These are phyloP conservation scores for Penicillium paxilli DNA, from an alignment of 495 filamentous ascomycete genomes.

Conservation along the genomic window DNA sequence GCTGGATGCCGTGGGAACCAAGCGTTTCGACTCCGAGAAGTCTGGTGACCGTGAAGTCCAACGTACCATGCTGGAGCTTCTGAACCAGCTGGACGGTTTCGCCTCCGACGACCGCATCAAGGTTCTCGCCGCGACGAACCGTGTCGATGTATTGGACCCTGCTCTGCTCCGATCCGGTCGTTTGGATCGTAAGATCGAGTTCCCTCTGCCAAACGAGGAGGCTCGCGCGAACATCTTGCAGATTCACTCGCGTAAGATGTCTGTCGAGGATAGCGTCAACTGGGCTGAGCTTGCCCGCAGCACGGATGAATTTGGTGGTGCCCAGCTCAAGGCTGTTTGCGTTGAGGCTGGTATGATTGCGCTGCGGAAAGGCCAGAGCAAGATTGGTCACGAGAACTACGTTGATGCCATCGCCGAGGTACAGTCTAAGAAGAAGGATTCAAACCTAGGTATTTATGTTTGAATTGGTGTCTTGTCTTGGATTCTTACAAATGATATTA, in stretches of 20 bases:
- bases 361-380: constrained; percentile 83
- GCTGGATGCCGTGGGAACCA: constrained; percentile 94
- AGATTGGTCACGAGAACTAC: constrained; percentile 98
- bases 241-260: constrained; percentile 99
- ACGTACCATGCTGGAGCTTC: constrained; percentile 96
- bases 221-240: constrained; percentile 94
- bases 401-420: constrained; percentile 98
- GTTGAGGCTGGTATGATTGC: constrained; percentile 99
- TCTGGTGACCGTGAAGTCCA: constrained; percentile 97
- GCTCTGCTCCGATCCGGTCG: constrained; percentile 91
- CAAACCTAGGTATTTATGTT: constrained; percentile 58
- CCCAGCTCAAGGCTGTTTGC: constrained; percentile 96
- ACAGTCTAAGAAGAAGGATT: constrained; percentile 96
- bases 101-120: constrained; percentile 99
- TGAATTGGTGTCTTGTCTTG: constrained; percentile 19
- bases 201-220: constrained; percentile 98
- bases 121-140: constrained; percentile 96
- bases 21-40: constrained; percentile 99
- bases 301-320: constrained; percentile 99
- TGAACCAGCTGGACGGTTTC: constrained; percentile 98
- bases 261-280: constrained; percentile 89
- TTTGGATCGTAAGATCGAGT: constrained; percentile 98
- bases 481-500: not conserved
- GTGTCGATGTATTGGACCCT: constrained; percentile 95
- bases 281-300: constrained; percentile 93